Evolutionary conservation across 2,329 filamentous ascomycete genomes (phyloP), one percentile per base, ranked within the genome.

Genomic region (Aspergillus jensenii): DNA sequence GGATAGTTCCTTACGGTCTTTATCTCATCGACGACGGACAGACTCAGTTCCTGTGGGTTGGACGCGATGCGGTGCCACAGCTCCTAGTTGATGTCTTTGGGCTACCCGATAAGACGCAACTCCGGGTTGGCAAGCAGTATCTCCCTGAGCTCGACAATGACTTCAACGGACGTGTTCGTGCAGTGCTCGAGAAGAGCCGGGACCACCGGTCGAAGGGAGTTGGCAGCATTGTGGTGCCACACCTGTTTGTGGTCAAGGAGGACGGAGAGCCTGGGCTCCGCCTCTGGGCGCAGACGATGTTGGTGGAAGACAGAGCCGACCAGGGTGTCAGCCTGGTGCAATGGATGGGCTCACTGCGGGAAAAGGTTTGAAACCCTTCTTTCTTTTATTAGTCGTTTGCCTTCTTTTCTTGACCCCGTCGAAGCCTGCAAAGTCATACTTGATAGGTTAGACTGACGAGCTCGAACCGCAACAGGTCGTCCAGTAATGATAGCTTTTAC

Each of bases 11-110:
- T 0, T 96, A 96, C 71, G 95, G 95, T 27, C 80, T 99, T 17
- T 99, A 99, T 76, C 84, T 99, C 58, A 95, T 99, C 67, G 95
- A 99, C 68, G 95, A 99, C 70, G 93, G 93, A 3, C 93, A 97
- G 76, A 97, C 91, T 6, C 95, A 99, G 74, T 99, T 99, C 83
- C 78, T 99, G 48, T 99, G 95, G 95, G 84, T 98, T 19, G 95
- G 95, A 14, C 87, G 93, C 37, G 93, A 99, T 65, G 89, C 93
- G 1, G 91, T 99, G 27, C 91, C 92, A 1, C 91, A 96, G 71
- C 83, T 99, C 33, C 81, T 98, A 41, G 77, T 84, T 52, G 95
- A 99, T 68, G 93, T 98, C 6, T 99, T 99, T 73, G 93, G 92
- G 23, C 83, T 95, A 11, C 82, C 88, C 46, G 93, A 97, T 76